phyloP scores from a whole-genome alignment of 2,329 filamentous ascomycete species.

The Aphanoascus verrucosus region DNA sequence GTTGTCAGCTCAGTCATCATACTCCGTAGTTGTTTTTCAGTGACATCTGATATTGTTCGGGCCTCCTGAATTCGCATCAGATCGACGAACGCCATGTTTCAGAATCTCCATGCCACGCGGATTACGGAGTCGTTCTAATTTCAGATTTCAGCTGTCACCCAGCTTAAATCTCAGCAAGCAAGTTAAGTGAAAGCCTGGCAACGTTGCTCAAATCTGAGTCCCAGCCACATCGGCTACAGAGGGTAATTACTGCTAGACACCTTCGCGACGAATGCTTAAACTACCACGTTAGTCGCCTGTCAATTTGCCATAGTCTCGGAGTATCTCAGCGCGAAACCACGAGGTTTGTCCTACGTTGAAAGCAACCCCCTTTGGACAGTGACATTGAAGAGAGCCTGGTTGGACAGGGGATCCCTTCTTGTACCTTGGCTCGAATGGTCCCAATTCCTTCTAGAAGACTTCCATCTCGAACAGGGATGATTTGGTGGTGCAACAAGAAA shows the following conservation, averaged over 20 bases:
- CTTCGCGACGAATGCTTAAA: too few species aligned
- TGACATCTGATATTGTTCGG: not conserved
- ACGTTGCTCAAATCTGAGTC: too few species aligned
- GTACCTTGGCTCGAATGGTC: not conserved
- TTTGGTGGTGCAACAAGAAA: not conserved
- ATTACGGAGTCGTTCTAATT: not conserved
- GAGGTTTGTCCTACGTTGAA: not conserved
- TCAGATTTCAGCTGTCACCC: not conserved
- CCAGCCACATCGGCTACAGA: too few species aligned
- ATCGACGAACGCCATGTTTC: constrained; percentile 10
- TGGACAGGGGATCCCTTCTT: not conserved
- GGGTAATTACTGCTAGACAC: too few species aligned
- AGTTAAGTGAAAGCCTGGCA: too few species aligned
- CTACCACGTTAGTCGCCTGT: too few species aligned
- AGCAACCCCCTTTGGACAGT: not conserved
- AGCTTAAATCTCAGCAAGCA: not conserved
- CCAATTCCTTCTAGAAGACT: constrained; percentile 6
- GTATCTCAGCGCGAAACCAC: not conserved
- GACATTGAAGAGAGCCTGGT: not conserved
- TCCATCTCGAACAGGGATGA: not conserved
- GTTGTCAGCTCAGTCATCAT: not conserved
- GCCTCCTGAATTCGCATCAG: not conserved
- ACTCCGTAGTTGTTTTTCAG: too few species aligned
- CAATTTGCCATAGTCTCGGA: not conserved
- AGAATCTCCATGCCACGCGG: constrained; percentile 6